Conservation (phyloP, 495 filamentous ascomycete species). For the Viridothelium virens region DNA sequence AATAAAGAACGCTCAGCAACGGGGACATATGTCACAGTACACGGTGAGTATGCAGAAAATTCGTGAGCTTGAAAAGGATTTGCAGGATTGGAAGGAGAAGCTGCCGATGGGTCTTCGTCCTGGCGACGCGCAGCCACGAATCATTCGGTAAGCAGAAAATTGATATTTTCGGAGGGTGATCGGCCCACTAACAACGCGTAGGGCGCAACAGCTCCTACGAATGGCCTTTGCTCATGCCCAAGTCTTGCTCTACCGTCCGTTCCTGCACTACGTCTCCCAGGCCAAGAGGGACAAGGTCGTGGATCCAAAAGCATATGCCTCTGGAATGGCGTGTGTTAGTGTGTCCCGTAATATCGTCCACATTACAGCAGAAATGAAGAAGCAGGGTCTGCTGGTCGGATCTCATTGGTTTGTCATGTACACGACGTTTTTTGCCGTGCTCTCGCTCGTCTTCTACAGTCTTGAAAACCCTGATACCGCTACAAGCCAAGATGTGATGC, state of each 20-base stretch:
- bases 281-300: conserved; percentile 56
- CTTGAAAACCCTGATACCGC: conserved; percentile 79
- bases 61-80: conserved; percentile 79
- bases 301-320: conserved; percentile 82
- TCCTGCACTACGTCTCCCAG: conserved; percentile 85
- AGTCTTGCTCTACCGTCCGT: conserved; percentile 91
- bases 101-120: conserved; percentile 68
- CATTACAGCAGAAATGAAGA: conserved; percentile 83
- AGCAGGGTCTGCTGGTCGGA: conserved; percentile 70
- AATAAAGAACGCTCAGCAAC: conserved; percentile 57
- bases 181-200: conserved; percentile 29
- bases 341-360: conserved; percentile 92
- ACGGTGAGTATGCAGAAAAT: conserved; percentile 84
- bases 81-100: conserved; percentile 75
- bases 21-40: conserved; percentile 44
- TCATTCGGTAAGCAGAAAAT: conserved; percentile 59
- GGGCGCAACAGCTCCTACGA: conserved; percentile 76
- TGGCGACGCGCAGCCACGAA: conserved; percentile 62
- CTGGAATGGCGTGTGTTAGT: conserved; percentile 83
- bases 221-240: conserved; percentile 87
- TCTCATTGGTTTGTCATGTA: conserved; percentile 97
- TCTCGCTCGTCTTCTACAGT: conserved; percentile 83
- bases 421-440: conserved; percentile 87
- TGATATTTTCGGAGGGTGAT: not conserved
- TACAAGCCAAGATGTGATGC: conserved; percentile 67